Base-by-base conservation (phyloP, 2,329 filamentous ascomycete genomes). In the Colletotrichum lentis region DNA sequence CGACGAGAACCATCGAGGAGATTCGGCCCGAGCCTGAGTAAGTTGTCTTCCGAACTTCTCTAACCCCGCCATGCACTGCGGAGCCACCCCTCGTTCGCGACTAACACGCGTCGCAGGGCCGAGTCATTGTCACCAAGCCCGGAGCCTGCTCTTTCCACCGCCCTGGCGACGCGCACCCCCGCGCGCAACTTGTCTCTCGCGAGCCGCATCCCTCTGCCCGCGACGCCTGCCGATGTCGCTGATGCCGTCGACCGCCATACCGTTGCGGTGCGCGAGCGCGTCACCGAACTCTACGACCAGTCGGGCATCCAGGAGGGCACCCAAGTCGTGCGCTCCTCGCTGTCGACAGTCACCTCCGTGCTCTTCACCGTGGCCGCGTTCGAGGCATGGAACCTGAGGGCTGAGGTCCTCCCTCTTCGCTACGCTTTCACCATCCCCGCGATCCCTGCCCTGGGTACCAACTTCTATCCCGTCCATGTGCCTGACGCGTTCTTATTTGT, bases 401-500 rank as follows among this genome's bases (percentile, higher is more conserved):
- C 82, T 56, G 88, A 91, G 76, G 82, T 96, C 62, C 83, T 97
- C 6, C 86, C 91, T 31, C 86, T 90, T 76, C 85, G 86, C 73
- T 92, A 91, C 76, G 86, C 91, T 69, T 90, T 94, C 76, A 90
- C 91, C 67, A 83, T 94, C 58, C 91, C 92, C 5, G 84, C 89
- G 37, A 77, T 91, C 62, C 72, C 78, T 14, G 77, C 82, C 22
- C 77, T 92, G 24, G 82, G 84, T 64, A 86, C 86, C 16, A 80
- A 82, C 7, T 85, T 87, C 69, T 84, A 87, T 71, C 82, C 88
- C 3, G 83, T 97, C 70, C 85, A 87, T 73, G 79, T 96, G 22
- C 93, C 94, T 0, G 92, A 98, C 78, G 83, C 97, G 73, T 96
- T 96, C 78, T 80, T 90, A 37, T 82, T 97, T 10, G 79, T 97